These are phyloP conservation scores for Trichoderma hamatum DNA, from an alignment of 2,329 filamentous ascomycete species.

Conservation along the genomic window DNA sequence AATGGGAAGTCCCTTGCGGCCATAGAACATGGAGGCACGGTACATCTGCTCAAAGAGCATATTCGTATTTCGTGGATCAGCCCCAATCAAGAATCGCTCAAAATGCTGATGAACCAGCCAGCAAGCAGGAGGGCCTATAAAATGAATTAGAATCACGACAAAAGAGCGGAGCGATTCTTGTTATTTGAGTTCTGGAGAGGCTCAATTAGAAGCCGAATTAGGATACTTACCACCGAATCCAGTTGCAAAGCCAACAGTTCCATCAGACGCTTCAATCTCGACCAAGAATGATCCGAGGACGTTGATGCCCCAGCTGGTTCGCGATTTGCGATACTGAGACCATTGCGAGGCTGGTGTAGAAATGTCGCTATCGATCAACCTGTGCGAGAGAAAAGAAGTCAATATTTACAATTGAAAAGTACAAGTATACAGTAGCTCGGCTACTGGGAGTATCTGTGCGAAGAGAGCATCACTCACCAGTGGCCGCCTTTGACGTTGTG, in stretches of 20 bases:
- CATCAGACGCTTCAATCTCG: slow-evolving; percentile 85
- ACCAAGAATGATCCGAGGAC: slow-evolving; percentile 90
- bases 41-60: slow-evolving; percentile 97
- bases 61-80: slow-evolving; percentile 89
- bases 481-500: slow-evolving; percentile 74
- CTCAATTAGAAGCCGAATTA: not conserved
- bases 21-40: slow-evolving; percentile 93
- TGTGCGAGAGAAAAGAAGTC: slow-evolving; percentile 44
- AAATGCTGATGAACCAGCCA: slow-evolving; percentile 95
- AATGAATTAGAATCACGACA: not conserved
- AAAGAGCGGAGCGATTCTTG: not conserved
- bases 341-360: slow-evolving; percentile 74
- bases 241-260: slow-evolving; percentile 91
- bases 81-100: slow-evolving; percentile 84
- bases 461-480: slow-evolving; percentile 53
- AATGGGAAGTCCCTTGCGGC: slow-evolving; percentile 85
- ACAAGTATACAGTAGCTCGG: not conserved
- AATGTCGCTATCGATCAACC: slow-evolving; percentile 90
- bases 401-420: not conserved
- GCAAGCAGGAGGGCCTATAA: slow-evolving; percentile 77
- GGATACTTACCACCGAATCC: slow-evolving; percentile 74
- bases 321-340: slow-evolving; percentile 83
- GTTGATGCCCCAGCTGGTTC: slow-evolving; percentile 95
- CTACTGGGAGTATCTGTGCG: not conserved
- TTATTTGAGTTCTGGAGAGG: not conserved